Percentiles rank a stretch among this genome's conserved stretches.
These are phyloP conservation scores for Beauveria asiatica DNA, from an alignment of 2,329 filamentous ascomycete genomes.

Conservation along the genomic window DNA sequence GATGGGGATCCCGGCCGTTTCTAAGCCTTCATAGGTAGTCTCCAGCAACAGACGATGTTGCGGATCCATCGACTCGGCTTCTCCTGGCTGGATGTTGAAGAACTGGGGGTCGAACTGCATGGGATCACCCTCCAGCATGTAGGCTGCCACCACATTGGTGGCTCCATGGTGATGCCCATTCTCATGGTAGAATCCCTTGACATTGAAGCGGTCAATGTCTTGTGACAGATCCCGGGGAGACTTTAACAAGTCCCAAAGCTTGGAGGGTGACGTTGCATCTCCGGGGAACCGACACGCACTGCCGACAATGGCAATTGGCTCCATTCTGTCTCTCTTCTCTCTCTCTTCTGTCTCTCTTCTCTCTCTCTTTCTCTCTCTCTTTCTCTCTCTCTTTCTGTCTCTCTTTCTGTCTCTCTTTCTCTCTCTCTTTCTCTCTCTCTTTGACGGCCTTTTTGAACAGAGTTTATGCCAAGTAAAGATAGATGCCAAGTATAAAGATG, in stretches of 20 bases:
- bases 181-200: constrained; percentile 14
- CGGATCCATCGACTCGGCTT: constrained; percentile 29
- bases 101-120: constrained; percentile 35
- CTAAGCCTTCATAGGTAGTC: constrained; percentile 23
- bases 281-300: constrained; percentile 13
- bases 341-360: too few species aligned
- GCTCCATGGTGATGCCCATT: constrained; percentile 19
- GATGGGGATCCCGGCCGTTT: constrained; percentile 11
- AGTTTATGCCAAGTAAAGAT: background rate
- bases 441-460: too few species aligned
- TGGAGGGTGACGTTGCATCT: constrained; percentile 4
- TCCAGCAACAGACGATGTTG: constrained; percentile 24
- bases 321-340: background rate
- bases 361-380: too few species aligned
- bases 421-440: too few species aligned
- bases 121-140: constrained; percentile 5
- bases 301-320: constrained; percentile 14
- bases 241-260: constrained; percentile 11
- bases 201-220: constrained; percentile 19
- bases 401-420: too few species aligned
- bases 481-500: too few species aligned
- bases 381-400: too few species aligned
- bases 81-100: constrained; percentile 36
- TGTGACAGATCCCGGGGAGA: constrained; percentile 16
- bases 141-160: constrained; percentile 22